Evolutionary conservation across 805 yeast species (phyloP).

Genomic region (Starmerella etchellsii): DNA sequence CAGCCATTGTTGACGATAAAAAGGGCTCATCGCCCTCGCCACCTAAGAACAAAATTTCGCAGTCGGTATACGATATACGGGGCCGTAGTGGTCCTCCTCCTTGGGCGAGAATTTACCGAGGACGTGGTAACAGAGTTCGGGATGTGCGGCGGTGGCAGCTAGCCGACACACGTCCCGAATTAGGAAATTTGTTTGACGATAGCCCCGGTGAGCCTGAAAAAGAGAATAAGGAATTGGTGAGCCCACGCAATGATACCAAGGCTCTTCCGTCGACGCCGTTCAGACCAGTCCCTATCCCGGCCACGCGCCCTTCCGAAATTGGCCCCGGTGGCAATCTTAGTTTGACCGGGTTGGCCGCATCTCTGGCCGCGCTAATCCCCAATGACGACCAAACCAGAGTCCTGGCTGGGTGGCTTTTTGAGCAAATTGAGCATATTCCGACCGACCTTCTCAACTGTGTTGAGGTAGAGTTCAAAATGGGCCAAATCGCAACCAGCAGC

Average conservation of each 20-base stretch:
- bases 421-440: slow-evolving; percentile 40
- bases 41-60: too few species aligned
- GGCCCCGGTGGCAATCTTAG: slow-evolving; percentile 21
- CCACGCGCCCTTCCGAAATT: slow-evolving; percentile 2
- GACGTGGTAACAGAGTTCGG: slow-evolving; percentile 25
- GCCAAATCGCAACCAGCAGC: slow-evolving; percentile 23
- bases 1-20: too few species aligned
- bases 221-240: too few species aligned
- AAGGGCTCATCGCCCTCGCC: too few species aligned
- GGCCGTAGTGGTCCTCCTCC: slow-evolving; percentile 55
- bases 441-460: slow-evolving; percentile 19
- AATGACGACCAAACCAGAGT: slow-evolving; percentile 70
- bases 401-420: slow-evolving; percentile 81
- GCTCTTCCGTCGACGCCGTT: slow-evolving; percentile 1
- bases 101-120: slow-evolving; percentile 70
- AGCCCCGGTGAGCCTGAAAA: not conserved
- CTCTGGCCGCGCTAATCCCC: slow-evolving; percentile 64
- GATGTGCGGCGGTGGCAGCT: slow-evolving; percentile 9
- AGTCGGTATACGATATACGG: too few species aligned
- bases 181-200: not conserved
- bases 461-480: slow-evolving; percentile 38
- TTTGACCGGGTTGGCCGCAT: slow-evolving; percentile 32
- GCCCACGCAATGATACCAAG: not conserved
- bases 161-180: slow-evolving; percentile 14
- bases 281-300: not conserved